Evolutionary conservation across 306 rosid genomes (phyloP).

Genomic region (Cicer pinnatifidum): DNA sequence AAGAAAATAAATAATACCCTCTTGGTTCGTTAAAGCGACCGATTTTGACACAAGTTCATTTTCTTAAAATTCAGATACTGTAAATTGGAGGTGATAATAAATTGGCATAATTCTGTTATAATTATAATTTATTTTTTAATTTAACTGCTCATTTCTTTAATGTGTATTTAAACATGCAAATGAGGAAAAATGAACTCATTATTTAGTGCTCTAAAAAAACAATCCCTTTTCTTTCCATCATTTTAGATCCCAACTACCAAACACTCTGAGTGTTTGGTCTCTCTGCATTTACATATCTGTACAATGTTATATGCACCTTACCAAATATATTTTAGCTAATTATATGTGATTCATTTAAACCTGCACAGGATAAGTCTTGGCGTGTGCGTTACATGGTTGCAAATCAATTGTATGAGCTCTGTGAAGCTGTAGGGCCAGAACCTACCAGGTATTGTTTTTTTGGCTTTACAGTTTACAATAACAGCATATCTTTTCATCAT

Average conservation of each 20-base stretch:
- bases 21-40: neutral
- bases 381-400: slow-evolving; percentile 99
- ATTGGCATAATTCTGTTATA: neutral
- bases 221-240: neutral
- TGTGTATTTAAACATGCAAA: neutral
- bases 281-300: slow-evolving; percentile 17
- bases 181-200: slow-evolving; percentile 6
- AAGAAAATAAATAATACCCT: neutral
- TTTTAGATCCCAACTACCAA: slow-evolving; percentile 8
- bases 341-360: slow-evolving; percentile 40
- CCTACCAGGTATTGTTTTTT: slow-evolving; percentile 75
- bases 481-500: slow-evolving; percentile 36
- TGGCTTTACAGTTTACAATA: neutral
- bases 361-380: slow-evolving; percentile 90
- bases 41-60: neutral
- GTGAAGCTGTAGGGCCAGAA: slow-evolving; percentile 98
- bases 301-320: neutral
- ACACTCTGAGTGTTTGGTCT: neutral
- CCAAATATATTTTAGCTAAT: neutral
- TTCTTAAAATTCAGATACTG: neutral
- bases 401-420: slow-evolving; percentile 90
- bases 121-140: neutral
- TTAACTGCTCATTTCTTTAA: neutral
- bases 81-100: neutral
- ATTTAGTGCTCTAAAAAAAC: neutral